Conservation (phyloP, 164 flowering plant genomes). For the Vitis labrusca region DNA sequence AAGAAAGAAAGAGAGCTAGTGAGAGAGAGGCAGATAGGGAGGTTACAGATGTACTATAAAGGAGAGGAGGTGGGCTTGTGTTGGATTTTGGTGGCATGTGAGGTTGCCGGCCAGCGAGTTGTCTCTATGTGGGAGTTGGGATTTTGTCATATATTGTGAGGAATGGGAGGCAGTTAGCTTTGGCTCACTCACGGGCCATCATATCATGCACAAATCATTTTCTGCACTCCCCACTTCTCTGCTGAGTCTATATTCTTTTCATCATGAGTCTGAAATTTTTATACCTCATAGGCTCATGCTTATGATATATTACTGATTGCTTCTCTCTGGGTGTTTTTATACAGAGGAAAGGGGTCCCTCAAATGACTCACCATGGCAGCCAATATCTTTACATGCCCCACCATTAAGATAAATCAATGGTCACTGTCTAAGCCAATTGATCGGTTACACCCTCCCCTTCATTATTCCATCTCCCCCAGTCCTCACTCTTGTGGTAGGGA, state of each 20-base stretch:
- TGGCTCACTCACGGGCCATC: slow-evolving; percentile 44
- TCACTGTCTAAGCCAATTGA: no score
- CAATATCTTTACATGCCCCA: no score
- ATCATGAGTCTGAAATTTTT: no score
- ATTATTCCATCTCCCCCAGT: no score
- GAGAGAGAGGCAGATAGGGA: neutral
- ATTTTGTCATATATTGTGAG: slow-evolving; percentile 42
- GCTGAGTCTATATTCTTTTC: neutral
- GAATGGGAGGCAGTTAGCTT: slow-evolving; percentile 26
- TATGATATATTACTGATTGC: neutral
- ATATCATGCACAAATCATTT: slow-evolving; percentile 45
- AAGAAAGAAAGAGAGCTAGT: slow-evolving; percentile 11
- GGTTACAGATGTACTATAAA: slow-evolving; percentile 9
- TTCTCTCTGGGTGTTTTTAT: neutral
- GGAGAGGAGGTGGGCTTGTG: slow-evolving; percentile 9
- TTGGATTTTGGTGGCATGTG: slow-evolving; percentile 64
- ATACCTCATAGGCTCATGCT: neutral
- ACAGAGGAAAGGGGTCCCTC: no score
- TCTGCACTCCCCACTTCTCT: slow-evolving; percentile 2
- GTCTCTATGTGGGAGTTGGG: slow-evolving; percentile 56
- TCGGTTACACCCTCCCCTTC: no score
- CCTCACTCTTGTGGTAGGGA: no score
- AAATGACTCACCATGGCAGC: no score
- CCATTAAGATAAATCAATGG: no score
- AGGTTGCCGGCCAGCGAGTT: slow-evolving; percentile 61